These are phyloP conservation scores for Russula sp. DNA, from an alignment of 768 basidiomycete species.

Conservation along the genomic window DNA sequence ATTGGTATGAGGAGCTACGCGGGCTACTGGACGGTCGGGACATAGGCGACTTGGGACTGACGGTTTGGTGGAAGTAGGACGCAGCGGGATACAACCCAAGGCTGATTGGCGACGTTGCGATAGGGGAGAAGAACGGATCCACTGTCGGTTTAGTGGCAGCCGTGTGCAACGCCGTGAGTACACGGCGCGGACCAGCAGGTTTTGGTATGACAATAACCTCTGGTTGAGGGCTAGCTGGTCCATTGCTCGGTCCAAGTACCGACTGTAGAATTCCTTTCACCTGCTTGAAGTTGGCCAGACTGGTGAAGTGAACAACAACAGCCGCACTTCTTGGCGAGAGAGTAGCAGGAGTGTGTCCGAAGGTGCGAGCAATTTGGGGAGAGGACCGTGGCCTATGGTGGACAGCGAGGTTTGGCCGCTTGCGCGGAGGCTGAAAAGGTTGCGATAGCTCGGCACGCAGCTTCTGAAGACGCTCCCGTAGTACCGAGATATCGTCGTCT, in stretches of 20 bases:
- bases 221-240: slow-evolving; percentile 48
- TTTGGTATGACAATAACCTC: slow-evolving; percentile 98
- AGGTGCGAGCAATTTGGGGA: slow-evolving; percentile 62
- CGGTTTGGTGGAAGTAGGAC: slow-evolving; percentile 37
- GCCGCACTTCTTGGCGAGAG: slow-evolving; percentile 33
- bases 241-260: slow-evolving; percentile 44
- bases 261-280: slow-evolving; percentile 83
- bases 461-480: slow-evolving; percentile 68
- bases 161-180: slow-evolving; percentile 88
- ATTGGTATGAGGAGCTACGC: slow-evolving; percentile 59
- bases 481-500: slow-evolving; percentile 82
- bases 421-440: slow-evolving; percentile 40
- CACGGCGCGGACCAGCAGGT: slow-evolving; percentile 90
- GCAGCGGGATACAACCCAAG: slow-evolving; percentile 51
- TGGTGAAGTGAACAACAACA: slow-evolving; percentile 87
- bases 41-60: slow-evolving; percentile 39
- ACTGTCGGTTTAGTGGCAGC: slow-evolving; percentile 80
- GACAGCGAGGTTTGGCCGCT: slow-evolving; percentile 61
- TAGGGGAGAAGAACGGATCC: slow-evolving; percentile 91
- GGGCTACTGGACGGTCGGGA: slow-evolving; percentile 41
- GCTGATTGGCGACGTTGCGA: slow-evolving; percentile 83
- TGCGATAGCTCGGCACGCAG: slow-evolving; percentile 53
- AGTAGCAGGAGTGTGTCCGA: slow-evolving; percentile 34
- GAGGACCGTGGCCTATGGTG: slow-evolving; percentile 76
- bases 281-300: slow-evolving; percentile 79